Conservation (phyloP, 192 early-diverging fungal species). For the Geosiphon pyriformis region DNA sequence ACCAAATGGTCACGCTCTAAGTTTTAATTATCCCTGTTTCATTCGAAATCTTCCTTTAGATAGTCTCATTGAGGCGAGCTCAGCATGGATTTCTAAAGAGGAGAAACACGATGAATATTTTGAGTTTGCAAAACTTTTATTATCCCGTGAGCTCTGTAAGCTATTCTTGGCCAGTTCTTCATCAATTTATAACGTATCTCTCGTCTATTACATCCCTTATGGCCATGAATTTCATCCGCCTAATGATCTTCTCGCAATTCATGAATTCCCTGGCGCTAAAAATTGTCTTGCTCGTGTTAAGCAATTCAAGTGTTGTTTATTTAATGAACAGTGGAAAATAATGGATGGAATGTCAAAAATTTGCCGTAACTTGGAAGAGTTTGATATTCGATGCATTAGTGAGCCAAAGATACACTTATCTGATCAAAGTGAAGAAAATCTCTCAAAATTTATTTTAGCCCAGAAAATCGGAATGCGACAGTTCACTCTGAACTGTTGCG, state of each 20-base stretch:
- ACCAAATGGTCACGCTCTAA: background rate
- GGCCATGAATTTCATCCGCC: background rate
- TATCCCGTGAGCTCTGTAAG: background rate
- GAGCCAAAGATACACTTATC: background rate
- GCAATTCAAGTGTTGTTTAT: background rate
- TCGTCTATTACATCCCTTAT: constrained; percentile 10
- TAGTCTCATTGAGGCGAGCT: background rate
- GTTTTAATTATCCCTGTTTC: background rate
- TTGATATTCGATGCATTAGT: constrained; percentile 2
- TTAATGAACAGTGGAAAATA: constrained; percentile 1
- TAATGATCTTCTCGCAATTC: background rate
- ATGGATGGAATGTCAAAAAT: background rate
- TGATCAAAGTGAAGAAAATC: background rate
- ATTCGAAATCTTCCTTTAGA: background rate
- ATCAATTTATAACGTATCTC: background rate
- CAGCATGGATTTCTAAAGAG: background rate
- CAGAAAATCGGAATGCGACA: background rate
- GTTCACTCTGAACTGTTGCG: constrained; percentile 9
- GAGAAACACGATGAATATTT: background rate
- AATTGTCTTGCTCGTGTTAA: background rate
- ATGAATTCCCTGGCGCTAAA: background rate
- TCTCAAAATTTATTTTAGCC: background rate
- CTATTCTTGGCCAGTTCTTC: background rate
- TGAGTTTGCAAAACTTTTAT: background rate
- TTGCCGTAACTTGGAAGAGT: background rate